A percentile compares a stretch with the other conserved stretches of the same genome.
These are phyloP conservation scores for Brassica incana DNA, from an alignment of 345 rosid species.

Conservation along the genomic window DNA sequence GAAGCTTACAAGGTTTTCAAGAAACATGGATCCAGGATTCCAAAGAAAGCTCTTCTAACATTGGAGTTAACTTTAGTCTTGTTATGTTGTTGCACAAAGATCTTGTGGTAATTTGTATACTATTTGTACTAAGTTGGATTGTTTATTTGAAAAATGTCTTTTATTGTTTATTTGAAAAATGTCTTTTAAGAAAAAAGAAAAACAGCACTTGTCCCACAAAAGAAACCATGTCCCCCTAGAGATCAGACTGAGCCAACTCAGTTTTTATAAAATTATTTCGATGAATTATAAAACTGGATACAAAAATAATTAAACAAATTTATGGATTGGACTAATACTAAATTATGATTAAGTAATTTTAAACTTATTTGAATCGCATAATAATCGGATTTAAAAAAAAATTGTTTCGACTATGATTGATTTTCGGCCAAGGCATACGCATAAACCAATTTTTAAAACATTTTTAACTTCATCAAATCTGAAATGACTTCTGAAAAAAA, in stretches of 20 bases:
- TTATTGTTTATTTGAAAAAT: background rate
- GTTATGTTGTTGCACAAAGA: conserved; percentile 1
- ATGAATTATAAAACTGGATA: too few relatives aligned
- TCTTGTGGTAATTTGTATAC: background rate
- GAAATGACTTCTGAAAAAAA: background rate
- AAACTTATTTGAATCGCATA: too few relatives aligned
- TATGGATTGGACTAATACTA: too few relatives aligned
- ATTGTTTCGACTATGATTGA: too few relatives aligned
- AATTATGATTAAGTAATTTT: too few relatives aligned
- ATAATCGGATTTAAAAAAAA: too few relatives aligned
- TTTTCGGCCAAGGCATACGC: too few relatives aligned
- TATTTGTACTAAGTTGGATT: conserved; percentile 12
- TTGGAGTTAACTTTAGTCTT: background rate
- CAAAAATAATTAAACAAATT: too few relatives aligned
- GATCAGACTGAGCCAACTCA: background rate
- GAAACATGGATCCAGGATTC: conserved; percentile 26
- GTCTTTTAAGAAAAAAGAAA: background rate
- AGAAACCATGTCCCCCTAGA: background rate
- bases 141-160: background rate
- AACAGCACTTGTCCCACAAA: background rate
- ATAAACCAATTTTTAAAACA: too few relatives aligned
- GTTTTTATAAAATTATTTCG: background rate
- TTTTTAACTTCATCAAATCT: too few relatives aligned
- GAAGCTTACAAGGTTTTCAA: conserved; percentile 33
- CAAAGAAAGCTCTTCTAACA: conserved; percentile 32